phyloP scores from a whole-genome alignment of 2,329 filamentous ascomycete genomes.

The Karstenula rhodostoma region DNA sequence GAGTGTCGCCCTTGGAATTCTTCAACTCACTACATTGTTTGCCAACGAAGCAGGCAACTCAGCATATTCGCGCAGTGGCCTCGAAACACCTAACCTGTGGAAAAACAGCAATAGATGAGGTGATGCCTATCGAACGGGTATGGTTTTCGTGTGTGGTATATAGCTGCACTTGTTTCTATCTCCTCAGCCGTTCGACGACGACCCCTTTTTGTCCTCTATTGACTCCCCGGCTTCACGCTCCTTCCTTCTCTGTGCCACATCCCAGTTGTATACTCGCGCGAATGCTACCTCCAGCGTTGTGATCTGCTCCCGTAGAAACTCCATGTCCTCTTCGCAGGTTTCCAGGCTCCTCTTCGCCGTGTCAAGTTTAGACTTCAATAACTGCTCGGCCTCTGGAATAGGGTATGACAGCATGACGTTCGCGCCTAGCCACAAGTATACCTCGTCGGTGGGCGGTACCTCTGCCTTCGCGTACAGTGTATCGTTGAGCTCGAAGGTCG shows the following conservation, averaged over 20 bases:
- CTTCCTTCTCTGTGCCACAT: slow-evolving; percentile 93
- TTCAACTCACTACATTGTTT: neutral
- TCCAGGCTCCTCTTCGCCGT: slow-evolving; percentile 80
- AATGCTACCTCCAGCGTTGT: slow-evolving; percentile 97
- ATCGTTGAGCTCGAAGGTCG: slow-evolving; percentile 95
- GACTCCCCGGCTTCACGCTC: slow-evolving; percentile 71
- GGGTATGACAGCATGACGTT: slow-evolving; percentile 98
- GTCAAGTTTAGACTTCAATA: slow-evolving; percentile 78
- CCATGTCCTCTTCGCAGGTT: slow-evolving; percentile 96
- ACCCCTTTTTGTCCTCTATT: slow-evolving; percentile 51
- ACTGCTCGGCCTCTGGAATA: slow-evolving; percentile 81
- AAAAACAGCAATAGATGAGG: neutral
- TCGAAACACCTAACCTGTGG: neutral
- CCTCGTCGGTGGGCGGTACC: slow-evolving; percentile 84
- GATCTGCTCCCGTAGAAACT: slow-evolving; percentile 95
- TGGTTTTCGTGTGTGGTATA: neutral
- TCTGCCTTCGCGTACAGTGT: slow-evolving; percentile 90
- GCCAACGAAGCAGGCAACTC: too few relatives aligned
- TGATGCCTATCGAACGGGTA: neutral
- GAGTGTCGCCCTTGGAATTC: neutral
- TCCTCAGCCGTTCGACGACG: slow-evolving; percentile 31
- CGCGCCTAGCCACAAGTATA: slow-evolving; percentile 96
- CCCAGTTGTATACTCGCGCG: slow-evolving; percentile 99
- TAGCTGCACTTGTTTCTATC: neutral
- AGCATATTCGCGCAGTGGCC: neutral